phyloP scores from a whole-genome alignment of 306 rosid genomes.

The Delonix regia region DNA sequence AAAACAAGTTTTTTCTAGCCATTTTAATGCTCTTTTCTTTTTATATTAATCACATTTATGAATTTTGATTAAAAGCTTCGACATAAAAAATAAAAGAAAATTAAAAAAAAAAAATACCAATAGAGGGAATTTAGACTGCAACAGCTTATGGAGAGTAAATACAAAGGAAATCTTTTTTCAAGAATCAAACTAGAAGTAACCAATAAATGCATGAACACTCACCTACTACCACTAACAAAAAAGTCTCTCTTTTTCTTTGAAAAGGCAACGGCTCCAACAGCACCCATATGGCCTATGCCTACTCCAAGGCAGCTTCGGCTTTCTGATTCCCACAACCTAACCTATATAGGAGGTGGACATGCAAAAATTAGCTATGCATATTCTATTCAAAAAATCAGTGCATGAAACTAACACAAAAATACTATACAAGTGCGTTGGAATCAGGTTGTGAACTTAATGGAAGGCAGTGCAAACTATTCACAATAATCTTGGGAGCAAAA shows the following conservation, averaged over 20 bases:
- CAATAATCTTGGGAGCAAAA: constrained; percentile 23
- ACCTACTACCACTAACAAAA: constrained; percentile 98
- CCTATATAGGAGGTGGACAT: constrained; percentile 54
- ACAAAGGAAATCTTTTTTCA: neutral
- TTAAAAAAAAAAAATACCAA: constrained; percentile 7
- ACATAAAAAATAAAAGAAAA: neutral
- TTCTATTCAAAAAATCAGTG: neutral
- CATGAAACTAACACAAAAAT: neutral
- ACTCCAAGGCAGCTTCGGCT: constrained; percentile 77
- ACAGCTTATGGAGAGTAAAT: neutral
- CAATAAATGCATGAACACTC: constrained; percentile 40
- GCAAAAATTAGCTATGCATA: neutral
- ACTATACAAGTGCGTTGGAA: neutral
- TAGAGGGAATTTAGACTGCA: constrained; percentile 12
- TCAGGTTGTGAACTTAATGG: constrained; percentile 26
- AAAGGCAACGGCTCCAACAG: constrained; percentile 91
- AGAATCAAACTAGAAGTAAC: neutral
- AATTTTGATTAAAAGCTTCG: constrained; percentile 33
- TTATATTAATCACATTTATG: neutral
- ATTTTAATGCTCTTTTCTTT: neutral
- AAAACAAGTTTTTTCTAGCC: neutral
- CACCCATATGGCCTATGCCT: constrained; percentile 87
- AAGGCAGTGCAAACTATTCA: constrained; percentile 24
- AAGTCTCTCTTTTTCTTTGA: constrained; percentile 73
- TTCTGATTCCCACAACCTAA: constrained; percentile 93